Evolutionary conservation across 345 rosid species (phyloP).

Genomic region (Erysimum cheiranthoides): DNA sequence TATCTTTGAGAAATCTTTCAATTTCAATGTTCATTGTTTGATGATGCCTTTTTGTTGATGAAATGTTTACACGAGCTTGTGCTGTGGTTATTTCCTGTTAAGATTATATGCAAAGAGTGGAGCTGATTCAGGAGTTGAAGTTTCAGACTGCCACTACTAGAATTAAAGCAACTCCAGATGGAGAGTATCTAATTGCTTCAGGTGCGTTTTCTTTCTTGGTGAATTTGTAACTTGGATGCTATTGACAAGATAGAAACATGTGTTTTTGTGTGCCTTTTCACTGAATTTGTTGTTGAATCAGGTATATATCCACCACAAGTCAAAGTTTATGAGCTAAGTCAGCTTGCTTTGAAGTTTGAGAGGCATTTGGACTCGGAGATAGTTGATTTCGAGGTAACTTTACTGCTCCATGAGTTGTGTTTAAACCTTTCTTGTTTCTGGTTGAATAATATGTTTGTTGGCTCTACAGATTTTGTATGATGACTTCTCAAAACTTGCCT

Average conservation of each 20-base stretch:
- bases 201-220: slow-evolving; percentile 53
- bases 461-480: slow-evolving; percentile 67
- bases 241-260: background rate
- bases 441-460: slow-evolving; percentile 18
- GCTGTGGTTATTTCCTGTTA: slow-evolving; percentile 24
- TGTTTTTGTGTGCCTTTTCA: background rate
- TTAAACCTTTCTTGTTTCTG: slow-evolving; percentile 45
- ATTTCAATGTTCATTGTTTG: background rate
- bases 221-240: background rate
- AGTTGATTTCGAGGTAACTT: slow-evolving; percentile 78
- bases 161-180: slow-evolving; percentile 84
- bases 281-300: slow-evolving; percentile 42
- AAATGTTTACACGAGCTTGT: background rate
- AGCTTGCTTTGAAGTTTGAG: slow-evolving; percentile 86
- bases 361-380: slow-evolving; percentile 88
- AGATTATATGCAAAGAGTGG: slow-evolving; percentile 50
- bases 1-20: background rate
- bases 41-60: slow-evolving; percentile 17
- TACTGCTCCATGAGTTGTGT: background rate
- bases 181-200: slow-evolving; percentile 82
- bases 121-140: slow-evolving; percentile 80
- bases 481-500: slow-evolving; percentile 94
- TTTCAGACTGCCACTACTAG: slow-evolving; percentile 80
- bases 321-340: slow-evolving; percentile 81
- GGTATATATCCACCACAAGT: slow-evolving; percentile 94